Evolutionary conservation across 139 green algal species (phyloP).

Genomic region (Marvania coccoides): DNA sequence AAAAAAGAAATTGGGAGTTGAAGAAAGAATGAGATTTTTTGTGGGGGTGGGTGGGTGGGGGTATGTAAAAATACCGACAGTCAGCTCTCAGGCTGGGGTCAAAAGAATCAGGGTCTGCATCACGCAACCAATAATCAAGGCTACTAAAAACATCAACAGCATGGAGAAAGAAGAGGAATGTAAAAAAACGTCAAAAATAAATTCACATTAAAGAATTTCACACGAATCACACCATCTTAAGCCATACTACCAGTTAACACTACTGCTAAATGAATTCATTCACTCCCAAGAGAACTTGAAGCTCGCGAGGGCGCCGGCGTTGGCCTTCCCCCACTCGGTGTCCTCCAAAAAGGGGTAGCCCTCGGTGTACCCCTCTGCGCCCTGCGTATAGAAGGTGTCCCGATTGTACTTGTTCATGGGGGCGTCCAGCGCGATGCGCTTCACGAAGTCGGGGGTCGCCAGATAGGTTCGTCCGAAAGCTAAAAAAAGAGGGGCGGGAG

Average conservation of each 20-base stretch:
- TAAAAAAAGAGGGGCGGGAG: background rate
- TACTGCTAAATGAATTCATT: background rate
- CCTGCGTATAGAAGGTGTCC: conserved; percentile 62
- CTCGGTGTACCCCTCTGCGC: conserved; percentile 64
- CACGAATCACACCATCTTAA: too few species aligned
- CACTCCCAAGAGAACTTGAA: background rate
- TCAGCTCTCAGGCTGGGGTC: too few species aligned
- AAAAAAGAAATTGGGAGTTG: too few species aligned
- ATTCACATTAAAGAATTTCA: too few species aligned
- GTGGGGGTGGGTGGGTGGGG: too few species aligned
- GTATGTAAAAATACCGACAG: too few species aligned
- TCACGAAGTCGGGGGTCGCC: conserved; percentile 72
- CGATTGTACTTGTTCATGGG: conserved; percentile 71
- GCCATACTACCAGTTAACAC: background rate
- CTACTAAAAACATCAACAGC: too few species aligned
- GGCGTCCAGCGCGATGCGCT: conserved; percentile 45
- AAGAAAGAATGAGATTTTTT: too few species aligned
- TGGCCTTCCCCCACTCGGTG: background rate
- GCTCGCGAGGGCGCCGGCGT: background rate
- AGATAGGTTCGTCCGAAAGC: conserved; percentile 41
- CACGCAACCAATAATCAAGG: too few species aligned
- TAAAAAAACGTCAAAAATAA: background rate
- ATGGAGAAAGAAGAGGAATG: conserved; percentile 26
- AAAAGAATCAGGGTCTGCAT: too few species aligned
- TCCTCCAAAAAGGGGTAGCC: conserved; percentile 80